Evolutionary conservation across 1,284 basidiomycete species (phyloP), one percentile per base, ranked within the genome.

Genomic region (Singerocomus rubriflavus): DNA sequence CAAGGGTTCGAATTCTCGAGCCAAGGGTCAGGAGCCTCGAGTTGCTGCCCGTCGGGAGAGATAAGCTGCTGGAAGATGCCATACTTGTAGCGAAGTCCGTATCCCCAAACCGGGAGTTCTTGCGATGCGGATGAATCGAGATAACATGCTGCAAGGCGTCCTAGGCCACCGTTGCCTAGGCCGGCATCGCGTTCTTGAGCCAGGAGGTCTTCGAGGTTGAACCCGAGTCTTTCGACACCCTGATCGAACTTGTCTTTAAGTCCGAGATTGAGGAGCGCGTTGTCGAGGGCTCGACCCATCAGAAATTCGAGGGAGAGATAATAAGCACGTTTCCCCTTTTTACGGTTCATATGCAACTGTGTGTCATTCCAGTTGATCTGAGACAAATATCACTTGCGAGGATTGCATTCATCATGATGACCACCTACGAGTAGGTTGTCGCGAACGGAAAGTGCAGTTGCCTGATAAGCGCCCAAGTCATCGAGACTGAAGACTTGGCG

Each of bases 41-140:
- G 83, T 67, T 93, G 90, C 41, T 86, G 81, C 17, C 92, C 91
- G 51, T 91, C 86, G 10, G 90, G 82, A 11, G 82, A 81, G 64
- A 92, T 91, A 50, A 93, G 80, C 73, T 97, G 94, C 71, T 93
- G 89, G 81, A 97, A 97, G 71, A 97, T 94, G 61, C 92, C 92
- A 60, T 93, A 94, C 65, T 90, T 85, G 78, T 93, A 91, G 47
- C 91, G 76, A 49, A 94, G 71, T 48, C 91, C 91, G 61, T 94
- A 95, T 38, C 92, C 93, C 91, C 92, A 95, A 32, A 93, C 80
- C 1, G 86, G 85, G 4, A 88, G 74, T 61, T 90, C 88, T 63
- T 91, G 85, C 11, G 87, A 89, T 2, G 93, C 87, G 44, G 80
- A 81, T 5, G 88, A 91, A 64, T 92, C 90, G 54, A 94, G 81